A percentile compares a stretch with the other conserved stretches of the same genome.
phyloP scores from a whole-genome alignment of 306 rosid genomes.

The Glycine latifolia region DNA sequence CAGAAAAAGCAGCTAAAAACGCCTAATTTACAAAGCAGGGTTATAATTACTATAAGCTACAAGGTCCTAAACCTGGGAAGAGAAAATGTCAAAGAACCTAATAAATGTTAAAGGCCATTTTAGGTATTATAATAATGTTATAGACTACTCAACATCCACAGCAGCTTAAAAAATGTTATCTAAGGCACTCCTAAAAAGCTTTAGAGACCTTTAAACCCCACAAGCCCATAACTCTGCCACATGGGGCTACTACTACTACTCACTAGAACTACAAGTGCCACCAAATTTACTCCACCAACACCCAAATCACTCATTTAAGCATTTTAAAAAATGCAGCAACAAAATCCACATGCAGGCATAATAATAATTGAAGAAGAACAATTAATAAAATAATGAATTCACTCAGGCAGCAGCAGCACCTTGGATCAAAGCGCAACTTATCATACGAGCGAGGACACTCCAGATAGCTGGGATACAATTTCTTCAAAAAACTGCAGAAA shows the following conservation, averaged over 20 bases:
- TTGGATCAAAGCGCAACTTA: slow-evolving; percentile 95
- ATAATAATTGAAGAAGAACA: slow-evolving; percentile 23
- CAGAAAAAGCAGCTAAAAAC: slow-evolving; percentile 20
- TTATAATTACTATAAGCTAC: slow-evolving; percentile 3
- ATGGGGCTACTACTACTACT: not conserved
- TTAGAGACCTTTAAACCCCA: slow-evolving; percentile 11
- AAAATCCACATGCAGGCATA: not conserved
- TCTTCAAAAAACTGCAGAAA: slow-evolving; percentile 76
- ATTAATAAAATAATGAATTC: not conserved
- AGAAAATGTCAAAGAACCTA: slow-evolving; percentile 4
- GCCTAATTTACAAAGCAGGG: slow-evolving; percentile 16
- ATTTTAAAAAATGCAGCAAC: slow-evolving; percentile 1
- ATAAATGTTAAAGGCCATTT: slow-evolving; percentile 2
- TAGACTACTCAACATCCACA: slow-evolving; percentile 24
- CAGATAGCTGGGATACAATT: slow-evolving; percentile 74
- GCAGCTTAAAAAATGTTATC: slow-evolving; percentile 30
- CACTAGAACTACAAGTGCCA: not conserved
- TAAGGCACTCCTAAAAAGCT: slow-evolving; percentile 36
- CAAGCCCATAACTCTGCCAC: slow-evolving; percentile 26
- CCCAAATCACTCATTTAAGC: slow-evolving; percentile 14
- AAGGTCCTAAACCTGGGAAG: slow-evolving; percentile 22
- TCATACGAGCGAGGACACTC: slow-evolving; percentile 98
- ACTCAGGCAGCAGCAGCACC: slow-evolving; percentile 58
- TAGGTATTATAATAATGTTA: slow-evolving; percentile 4
- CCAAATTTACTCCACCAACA: slow-evolving; percentile 41